These are phyloP conservation scores for Caryopteris hybrid DNA, from an alignment of 305 asterid genomes.

Conservation along the genomic window DNA sequence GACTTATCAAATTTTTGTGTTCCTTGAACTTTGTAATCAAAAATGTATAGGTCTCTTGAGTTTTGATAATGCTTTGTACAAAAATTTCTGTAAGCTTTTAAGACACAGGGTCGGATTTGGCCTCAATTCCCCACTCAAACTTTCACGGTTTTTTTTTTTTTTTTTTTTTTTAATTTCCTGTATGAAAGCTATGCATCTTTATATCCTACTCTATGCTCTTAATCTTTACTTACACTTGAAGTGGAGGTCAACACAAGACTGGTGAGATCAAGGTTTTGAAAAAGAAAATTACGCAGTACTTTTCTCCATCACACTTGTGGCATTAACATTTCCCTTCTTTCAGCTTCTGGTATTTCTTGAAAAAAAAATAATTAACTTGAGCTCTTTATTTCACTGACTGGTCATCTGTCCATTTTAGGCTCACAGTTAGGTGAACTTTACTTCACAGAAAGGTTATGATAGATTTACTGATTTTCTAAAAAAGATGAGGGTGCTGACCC, in stretches of 20 bases:
- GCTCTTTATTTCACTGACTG: neutral
- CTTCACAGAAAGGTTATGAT: neutral
- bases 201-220: neutral
- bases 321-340: neutral
- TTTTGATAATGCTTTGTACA: no score
- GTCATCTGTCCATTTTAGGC: neutral
- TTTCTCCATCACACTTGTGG: conserved; percentile 1
- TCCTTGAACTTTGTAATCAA: no score
- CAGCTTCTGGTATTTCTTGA: neutral
- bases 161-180: no score
- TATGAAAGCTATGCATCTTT: neutral
- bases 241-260: neutral
- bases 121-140: no score
- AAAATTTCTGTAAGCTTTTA: no score
- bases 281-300: neutral
- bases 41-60: no score
- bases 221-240: neutral
- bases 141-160: neutral
- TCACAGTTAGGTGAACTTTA: neutral
- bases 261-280: conserved; percentile 9
- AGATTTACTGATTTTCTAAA: neutral
- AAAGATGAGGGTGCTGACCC: conserved; percentile 11
- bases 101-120: no score
- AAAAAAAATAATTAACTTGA: neutral
- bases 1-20: no score